These are phyloP conservation scores for Raddia distichophylla DNA, from an alignment of 176 grass and related monocot genomes.

Conservation along the genomic window DNA sequence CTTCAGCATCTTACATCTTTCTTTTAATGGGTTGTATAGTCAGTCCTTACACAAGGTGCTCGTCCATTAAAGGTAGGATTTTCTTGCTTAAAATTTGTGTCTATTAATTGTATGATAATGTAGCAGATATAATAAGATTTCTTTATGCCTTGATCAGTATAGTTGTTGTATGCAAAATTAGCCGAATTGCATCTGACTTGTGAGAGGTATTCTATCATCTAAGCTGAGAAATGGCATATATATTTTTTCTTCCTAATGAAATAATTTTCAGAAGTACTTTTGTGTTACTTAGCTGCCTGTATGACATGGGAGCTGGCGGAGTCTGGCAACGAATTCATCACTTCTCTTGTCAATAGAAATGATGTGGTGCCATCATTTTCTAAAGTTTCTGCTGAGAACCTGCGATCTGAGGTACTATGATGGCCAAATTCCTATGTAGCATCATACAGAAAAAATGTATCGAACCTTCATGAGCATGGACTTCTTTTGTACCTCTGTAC, in stretches of 20 bases:
- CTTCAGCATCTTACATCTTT: neutral
- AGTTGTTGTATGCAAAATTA: neutral
- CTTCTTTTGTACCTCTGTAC: conserved; percentile 27
- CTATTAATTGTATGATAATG: neutral
- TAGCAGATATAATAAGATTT: conserved; percentile 12
- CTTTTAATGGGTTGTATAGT: neutral
- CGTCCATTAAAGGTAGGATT: neutral
- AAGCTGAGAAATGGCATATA: conserved; percentile 16
- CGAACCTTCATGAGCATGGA: neutral
- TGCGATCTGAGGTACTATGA: conserved; percentile 67
- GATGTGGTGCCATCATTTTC: conserved; percentile 81
- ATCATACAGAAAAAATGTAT: neutral
- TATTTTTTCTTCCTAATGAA: neutral
- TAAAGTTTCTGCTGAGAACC: conserved; percentile 65
- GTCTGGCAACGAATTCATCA: conserved; percentile 77
- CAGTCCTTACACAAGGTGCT: neutral
- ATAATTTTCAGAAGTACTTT: conserved; percentile 24
- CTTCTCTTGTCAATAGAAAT: conserved; percentile 84
- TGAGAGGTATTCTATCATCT: conserved; percentile 20
- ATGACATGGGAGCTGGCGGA: conserved; percentile 90
- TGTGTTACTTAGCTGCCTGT: conserved; percentile 66
- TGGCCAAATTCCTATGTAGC: neutral
- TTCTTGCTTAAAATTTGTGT: neutral
- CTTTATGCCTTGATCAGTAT: neutral
- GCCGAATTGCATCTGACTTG: neutral